Conservation (phyloP, 345 rosid species). For the Psidium friedrichsthalianum region DNA sequence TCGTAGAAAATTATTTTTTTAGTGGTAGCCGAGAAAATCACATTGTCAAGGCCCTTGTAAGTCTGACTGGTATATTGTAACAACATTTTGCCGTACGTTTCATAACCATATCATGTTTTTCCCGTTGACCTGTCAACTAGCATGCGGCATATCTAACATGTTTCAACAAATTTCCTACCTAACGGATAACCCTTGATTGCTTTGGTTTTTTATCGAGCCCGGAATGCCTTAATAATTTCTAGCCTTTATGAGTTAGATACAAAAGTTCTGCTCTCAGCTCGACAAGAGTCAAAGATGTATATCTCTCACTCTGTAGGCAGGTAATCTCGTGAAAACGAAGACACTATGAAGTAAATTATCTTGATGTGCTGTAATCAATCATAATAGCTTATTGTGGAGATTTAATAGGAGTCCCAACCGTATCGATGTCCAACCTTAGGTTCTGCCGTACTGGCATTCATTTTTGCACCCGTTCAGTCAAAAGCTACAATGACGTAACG, state of each 20-base stretch:
- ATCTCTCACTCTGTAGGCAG: not conserved
- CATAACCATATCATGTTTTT: not conserved
- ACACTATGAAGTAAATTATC: not conserved
- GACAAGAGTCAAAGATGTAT: not conserved
- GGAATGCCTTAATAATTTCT: not conserved
- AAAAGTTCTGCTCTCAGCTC: not conserved
- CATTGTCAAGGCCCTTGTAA: not conserved
- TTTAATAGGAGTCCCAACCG: not conserved
- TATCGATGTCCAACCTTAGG: not conserved
- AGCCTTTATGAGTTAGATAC: not conserved
- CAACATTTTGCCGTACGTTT: not conserved
- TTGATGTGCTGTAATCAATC: not conserved
- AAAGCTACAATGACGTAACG: not conserved
- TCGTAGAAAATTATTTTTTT: not conserved
- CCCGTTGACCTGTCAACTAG: not conserved
- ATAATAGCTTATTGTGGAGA: not conserved
- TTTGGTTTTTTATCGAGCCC: not conserved
- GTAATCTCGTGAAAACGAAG: not conserved
- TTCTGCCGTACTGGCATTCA: not conserved
- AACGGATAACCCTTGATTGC: not conserved
- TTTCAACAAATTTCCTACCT: not conserved
- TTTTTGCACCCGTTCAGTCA: not conserved
- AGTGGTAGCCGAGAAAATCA: not conserved
- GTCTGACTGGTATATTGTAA: not conserved
- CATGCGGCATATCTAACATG: not conserved